These are phyloP conservation scores for Dictyostelium citrinum DNA, from an alignment of 78 protist species.

Conservation along the genomic window DNA sequence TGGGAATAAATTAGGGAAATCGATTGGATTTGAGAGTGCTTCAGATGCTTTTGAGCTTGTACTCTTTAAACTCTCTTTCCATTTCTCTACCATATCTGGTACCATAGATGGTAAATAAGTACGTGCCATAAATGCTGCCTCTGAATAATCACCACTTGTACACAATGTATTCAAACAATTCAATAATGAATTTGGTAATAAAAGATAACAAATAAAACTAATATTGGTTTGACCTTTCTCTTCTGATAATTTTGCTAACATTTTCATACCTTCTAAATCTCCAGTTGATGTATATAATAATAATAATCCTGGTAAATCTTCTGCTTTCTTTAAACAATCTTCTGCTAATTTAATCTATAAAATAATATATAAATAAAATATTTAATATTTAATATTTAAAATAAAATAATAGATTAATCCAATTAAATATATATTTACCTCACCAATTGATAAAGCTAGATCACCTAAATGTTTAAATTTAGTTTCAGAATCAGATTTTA, in stretches of 20 bases:
- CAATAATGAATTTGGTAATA: slow-evolving; percentile 46
- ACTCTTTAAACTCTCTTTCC: slow-evolving; percentile 52
- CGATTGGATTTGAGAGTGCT: slow-evolving; percentile 74
- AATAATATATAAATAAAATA: not conserved
- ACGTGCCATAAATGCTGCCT: slow-evolving; percentile 96
- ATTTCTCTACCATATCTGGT: slow-evolving; percentile 47
- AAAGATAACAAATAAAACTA: slow-evolving; percentile 64
- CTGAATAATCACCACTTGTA: slow-evolving; percentile 84
- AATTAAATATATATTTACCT: not conserved
- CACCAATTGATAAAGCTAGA: slow-evolving; percentile 83
- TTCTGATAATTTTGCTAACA: slow-evolving; percentile 59
- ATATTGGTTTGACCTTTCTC: slow-evolving; percentile 79
- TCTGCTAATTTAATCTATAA: slow-evolving; percentile 87
- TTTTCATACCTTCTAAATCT: slow-evolving; percentile 30
- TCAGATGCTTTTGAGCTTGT: slow-evolving; percentile 70
- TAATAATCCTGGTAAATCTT: slow-evolving; percentile 89
- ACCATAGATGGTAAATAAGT: slow-evolving; percentile 86
- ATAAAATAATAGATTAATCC: too few relatives aligned
- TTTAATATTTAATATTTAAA: not conserved
- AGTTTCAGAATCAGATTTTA: slow-evolving; percentile 65
- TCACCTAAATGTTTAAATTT: slow-evolving; percentile 93
- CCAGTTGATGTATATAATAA: slow-evolving; percentile 85
- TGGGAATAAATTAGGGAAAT: slow-evolving; percentile 81
- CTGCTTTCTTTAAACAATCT: slow-evolving; percentile 86
- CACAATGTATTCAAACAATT: slow-evolving; percentile 87